Percentiles rank a stretch among this genome's conserved stretches.
Evolutionary conservation across 192 early-diverging fungal species (phyloP).

Genomic region (Coemansia furcata): DNA sequence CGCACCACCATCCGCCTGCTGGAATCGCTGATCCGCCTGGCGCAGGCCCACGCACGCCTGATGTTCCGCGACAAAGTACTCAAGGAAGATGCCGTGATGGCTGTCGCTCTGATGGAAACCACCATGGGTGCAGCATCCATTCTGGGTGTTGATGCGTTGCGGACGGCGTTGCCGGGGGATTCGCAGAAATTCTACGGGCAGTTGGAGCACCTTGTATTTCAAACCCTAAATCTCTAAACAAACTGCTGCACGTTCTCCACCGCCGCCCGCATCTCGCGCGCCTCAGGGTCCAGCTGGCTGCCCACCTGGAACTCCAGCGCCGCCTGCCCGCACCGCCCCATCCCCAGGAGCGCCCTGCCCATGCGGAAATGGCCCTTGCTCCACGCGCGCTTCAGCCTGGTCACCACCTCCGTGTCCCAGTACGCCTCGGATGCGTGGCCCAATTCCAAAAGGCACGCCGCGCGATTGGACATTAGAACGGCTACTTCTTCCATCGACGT

Average conservation of each 20-base stretch:
- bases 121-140: constrained; percentile 61
- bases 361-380: constrained; percentile 74
- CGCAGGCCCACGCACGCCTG: constrained; percentile 62
- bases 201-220: constrained; percentile 44
- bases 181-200: constrained; percentile 49
- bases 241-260: constrained; percentile 61
- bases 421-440: constrained; percentile 66
- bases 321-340: constrained; percentile 77
- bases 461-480: constrained; percentile 63
- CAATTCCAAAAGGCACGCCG: constrained; percentile 63
- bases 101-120: constrained; percentile 60
- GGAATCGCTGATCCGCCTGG: constrained; percentile 62
- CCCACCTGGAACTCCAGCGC: constrained; percentile 80
- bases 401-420: constrained; percentile 68
- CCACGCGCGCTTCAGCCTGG: constrained; percentile 67
- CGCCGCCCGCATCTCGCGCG: constrained; percentile 74
- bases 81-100: constrained; percentile 61
- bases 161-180: constrained; percentile 61
- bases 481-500: constrained; percentile 65
- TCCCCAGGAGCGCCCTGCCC: constrained; percentile 81
- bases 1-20: constrained; percentile 69
- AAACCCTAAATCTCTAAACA: constrained; percentile 50
- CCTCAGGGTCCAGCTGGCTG: constrained; percentile 68
- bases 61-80: constrained; percentile 62
- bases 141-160: constrained; percentile 52